These are phyloP conservation scores for Aspergillus sparsus DNA, from an alignment of 495 filamentous ascomycete genomes.

Conservation along the genomic window DNA sequence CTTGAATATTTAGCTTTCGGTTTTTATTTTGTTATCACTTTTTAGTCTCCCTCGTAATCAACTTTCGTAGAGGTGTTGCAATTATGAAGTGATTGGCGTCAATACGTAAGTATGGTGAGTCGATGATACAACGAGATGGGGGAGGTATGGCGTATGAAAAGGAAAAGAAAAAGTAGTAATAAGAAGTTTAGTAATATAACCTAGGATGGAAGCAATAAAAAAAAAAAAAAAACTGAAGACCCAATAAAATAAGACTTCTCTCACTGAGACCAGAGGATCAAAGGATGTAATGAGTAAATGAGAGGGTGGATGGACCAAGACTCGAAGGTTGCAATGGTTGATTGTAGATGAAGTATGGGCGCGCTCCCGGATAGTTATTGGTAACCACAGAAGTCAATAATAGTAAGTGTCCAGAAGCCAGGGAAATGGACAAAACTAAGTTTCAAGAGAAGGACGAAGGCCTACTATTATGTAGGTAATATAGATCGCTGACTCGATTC, in stretches of 20 bases:
- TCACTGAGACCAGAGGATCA: constrained; percentile 3
- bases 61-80: constrained; percentile 15
- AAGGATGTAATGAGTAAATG: constrained; percentile 2
- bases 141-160: constrained; percentile 9
- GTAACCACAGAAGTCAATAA: constrained; percentile 13
- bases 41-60: constrained; percentile 9
- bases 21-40: constrained; percentile 19
- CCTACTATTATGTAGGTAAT: constrained; percentile 16
- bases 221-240: neutral
- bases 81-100: constrained; percentile 8
- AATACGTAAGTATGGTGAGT: constrained; percentile 20
- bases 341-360: neutral
- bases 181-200: constrained; percentile 1
- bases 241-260: constrained; percentile 7
- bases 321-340: constrained; percentile 21
- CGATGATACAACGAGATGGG: constrained; percentile 27
- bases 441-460: neutral
- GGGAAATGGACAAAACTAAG: constrained; percentile 15
- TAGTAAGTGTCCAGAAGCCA: constrained; percentile 16
- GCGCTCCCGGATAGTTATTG: constrained; percentile 3
- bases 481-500: constrained; percentile 19
- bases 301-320: constrained; percentile 15
- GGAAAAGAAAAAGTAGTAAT: neutral
- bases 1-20: constrained; percentile 18
- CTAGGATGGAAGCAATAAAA: neutral